phyloP scores from a whole-genome alignment of 441 rosid species.

The Populus hybrid region DNA sequence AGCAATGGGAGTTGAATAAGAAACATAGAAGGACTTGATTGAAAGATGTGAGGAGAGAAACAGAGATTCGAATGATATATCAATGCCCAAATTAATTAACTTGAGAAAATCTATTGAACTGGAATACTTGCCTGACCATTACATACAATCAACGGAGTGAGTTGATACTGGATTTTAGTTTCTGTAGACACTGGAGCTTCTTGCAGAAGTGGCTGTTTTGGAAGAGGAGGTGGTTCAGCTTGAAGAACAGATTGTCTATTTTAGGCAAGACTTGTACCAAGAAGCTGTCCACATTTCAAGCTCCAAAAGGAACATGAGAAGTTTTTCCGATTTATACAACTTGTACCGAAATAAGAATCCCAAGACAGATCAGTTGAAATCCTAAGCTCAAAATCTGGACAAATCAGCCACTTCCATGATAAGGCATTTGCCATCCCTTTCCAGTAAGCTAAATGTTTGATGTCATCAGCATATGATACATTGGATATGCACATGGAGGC shows the following conservation, averaged over 20 bases:
- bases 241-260: slow-evolving; percentile 77
- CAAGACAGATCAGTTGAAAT: slow-evolving; percentile 27
- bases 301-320: slow-evolving; percentile 42
- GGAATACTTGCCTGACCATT: not conserved
- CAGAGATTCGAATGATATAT: not conserved
- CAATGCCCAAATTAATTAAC: not conserved
- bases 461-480: not conserved
- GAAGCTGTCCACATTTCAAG: slow-evolving; percentile 68
- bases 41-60: not conserved
- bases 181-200: slow-evolving; percentile 70
- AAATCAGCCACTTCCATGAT: slow-evolving; percentile 22
- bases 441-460: slow-evolving; percentile 27
- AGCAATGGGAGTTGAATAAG: not conserved
- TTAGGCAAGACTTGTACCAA: slow-evolving; percentile 64
- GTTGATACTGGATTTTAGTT: slow-evolving; percentile 24
- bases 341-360: slow-evolving; percentile 27
- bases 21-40: not conserved
- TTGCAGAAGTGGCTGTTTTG: slow-evolving; percentile 94
- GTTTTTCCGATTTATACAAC: slow-evolving; percentile 24
- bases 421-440: slow-evolving; percentile 24
- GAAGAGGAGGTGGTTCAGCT: slow-evolving; percentile 87
- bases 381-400: slow-evolving; percentile 20
- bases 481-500: not conserved
- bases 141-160: not conserved
- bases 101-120: not conserved